A percentile compares a stretch with the other conserved stretches of the same genome.
These are phyloP conservation scores for Blastocystis hominis DNA, from an alignment of 352 stramenopile genomes.

Conservation along the genomic window DNA sequence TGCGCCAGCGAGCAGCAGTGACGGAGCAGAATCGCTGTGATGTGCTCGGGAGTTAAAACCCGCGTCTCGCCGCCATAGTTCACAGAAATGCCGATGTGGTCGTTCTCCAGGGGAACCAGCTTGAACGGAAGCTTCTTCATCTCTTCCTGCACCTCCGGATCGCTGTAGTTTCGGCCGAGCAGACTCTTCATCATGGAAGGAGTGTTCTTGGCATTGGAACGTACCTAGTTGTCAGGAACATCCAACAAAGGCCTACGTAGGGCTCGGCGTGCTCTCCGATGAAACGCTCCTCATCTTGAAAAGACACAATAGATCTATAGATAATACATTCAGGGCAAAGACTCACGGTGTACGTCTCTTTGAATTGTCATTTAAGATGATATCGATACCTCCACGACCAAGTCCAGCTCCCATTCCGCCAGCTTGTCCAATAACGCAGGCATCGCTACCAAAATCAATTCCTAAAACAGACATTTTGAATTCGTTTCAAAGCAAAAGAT, in stretches of 20 bases:
- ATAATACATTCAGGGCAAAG: slow-evolving; percentile 60
- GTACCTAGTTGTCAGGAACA: slow-evolving; percentile 65
- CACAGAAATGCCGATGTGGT: slow-evolving; percentile 76
- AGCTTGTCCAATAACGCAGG: slow-evolving; percentile 80
- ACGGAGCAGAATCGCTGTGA: slow-evolving; percentile 90
- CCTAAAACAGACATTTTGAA: slow-evolving; percentile 69
- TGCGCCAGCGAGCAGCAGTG: slow-evolving; percentile 87
- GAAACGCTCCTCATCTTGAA: slow-evolving; percentile 71
- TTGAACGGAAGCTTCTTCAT: slow-evolving; percentile 80
- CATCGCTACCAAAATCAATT: slow-evolving; percentile 80
- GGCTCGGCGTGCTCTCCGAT: slow-evolving; percentile 80
- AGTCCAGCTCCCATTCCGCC: slow-evolving; percentile 79
- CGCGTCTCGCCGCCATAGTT: slow-evolving; percentile 79
- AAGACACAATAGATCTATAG: slow-evolving; percentile 60
- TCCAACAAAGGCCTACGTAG: slow-evolving; percentile 67
- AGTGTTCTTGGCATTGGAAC: slow-evolving; percentile 95
- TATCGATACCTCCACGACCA: slow-evolving; percentile 84
- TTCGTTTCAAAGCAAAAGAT: slow-evolving; percentile 8
- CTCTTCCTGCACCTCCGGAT: slow-evolving; percentile 86
- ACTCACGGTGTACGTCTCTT: slow-evolving; percentile 90
- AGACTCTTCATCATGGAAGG: slow-evolving; percentile 89
- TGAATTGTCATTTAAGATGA: slow-evolving; percentile 97
- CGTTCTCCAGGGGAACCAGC: slow-evolving; percentile 74
- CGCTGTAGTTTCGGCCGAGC: slow-evolving; percentile 86
- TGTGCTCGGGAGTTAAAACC: slow-evolving; percentile 84